Evolutionary conservation across 495 filamentous ascomycete genomes (phyloP), one percentile per base, ranked within the genome.

Genomic region (Xylaria telfairii): DNA sequence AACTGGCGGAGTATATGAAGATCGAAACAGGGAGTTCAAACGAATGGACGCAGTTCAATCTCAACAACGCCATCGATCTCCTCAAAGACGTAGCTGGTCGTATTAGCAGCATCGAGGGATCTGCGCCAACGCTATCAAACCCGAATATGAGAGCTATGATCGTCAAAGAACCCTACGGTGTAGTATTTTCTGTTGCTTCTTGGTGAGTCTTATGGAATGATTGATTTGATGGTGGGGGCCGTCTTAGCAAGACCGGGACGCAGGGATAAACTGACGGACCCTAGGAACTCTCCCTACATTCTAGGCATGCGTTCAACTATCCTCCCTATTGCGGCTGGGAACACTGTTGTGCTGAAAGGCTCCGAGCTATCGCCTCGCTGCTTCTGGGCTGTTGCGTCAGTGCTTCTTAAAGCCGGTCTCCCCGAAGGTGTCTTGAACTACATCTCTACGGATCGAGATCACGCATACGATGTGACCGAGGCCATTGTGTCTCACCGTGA

Each of bases 21-120:
- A 4, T 28, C 49, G 49, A 53, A 53, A 53, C 49, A 0, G 49
- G 49, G 12, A 53, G 49, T 28, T 53, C 49, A 26, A 53, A 53
- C 15, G 49, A 53, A 53, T 53, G 49, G 49, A 53, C 49, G 24
- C 49, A 53, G 49, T 53, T 53, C 49, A 53, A 53, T 53, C 49
- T 53, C 10, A 53, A 53, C 24, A 53, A 53, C 21, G 21, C 49
- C 28, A 53, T 53, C 49, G 49, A 53, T 53, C 49, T 53, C 24
- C 49, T 53, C 9, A 53, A 53, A 28, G 49, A 53, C 49, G 49
- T 53, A 53, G 49, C 49, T 26, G 49, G 49, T 10, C 49, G 49
- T 12, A 28, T 53, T 53, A 53, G 49, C 9, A 26, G 49, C 13
- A 53, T 53, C 9, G 49, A 53, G 49, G 49, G 49, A 26, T 53